Percentiles rank a stretch among this genome's conserved stretches.
Evolutionary conservation across 2,329 filamentous ascomycete genomes (phyloP).

Genomic region (Penicillium sp.): DNA sequence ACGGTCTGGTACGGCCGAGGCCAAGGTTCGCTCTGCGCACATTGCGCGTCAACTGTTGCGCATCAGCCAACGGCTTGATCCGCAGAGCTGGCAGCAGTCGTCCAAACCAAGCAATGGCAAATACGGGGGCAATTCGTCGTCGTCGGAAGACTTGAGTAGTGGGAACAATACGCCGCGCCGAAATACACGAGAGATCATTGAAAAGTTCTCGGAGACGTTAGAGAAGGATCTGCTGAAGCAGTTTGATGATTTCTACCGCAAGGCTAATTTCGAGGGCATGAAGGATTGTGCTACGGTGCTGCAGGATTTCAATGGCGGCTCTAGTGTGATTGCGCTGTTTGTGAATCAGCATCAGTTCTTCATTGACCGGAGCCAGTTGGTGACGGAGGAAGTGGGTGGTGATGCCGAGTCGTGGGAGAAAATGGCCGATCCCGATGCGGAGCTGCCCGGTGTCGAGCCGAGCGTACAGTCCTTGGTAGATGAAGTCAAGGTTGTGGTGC

Average conservation of each 20-base stretch:
- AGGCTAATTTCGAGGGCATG: constrained; percentile 97
- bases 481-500: constrained; percentile 92
- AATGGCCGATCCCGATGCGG: constrained; percentile 89
- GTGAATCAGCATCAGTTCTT: constrained; percentile 99
- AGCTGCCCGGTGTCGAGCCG: constrained; percentile 87
- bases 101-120: constrained; percentile 59
- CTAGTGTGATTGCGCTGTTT: constrained; percentile 92
- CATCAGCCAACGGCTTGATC: constrained; percentile 89
- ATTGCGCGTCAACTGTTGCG: constrained; percentile 92
- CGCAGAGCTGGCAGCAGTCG: constrained; percentile 66
- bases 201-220: constrained; percentile 93
- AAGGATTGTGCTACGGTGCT: constrained; percentile 92
- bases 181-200: constrained; percentile 84
- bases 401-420: constrained; percentile 78
- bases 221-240: constrained; percentile 95
- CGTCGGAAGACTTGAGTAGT: constrained; percentile 50
- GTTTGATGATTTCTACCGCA: constrained; percentile 95
- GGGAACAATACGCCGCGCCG: constrained; percentile 47
- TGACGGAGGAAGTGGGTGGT: constrained; percentile 75
- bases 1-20: constrained; percentile 80
- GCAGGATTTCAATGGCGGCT: constrained; percentile 92
- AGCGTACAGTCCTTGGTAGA: constrained; percentile 90
- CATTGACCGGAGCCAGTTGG: constrained; percentile 90
- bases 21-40: constrained; percentile 90
- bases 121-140: constrained; percentile 27